phyloP scores from a whole-genome alignment of 352 stramenopile species.

The Pythium myriotylum region DNA sequence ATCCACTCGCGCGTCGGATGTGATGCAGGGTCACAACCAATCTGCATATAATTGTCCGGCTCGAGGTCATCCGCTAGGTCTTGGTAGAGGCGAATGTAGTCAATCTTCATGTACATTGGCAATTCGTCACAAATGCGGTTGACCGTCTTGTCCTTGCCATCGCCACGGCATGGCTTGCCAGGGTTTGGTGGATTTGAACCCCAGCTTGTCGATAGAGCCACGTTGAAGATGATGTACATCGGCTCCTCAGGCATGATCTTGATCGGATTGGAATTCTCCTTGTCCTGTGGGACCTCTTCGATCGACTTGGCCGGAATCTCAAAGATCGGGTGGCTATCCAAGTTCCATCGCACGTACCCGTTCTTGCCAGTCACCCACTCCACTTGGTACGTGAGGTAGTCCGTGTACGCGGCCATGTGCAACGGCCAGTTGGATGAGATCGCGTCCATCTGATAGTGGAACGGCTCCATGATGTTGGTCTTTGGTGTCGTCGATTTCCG shows the following conservation, averaged over 20 bases:
- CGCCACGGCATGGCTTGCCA: conserved; percentile 23
- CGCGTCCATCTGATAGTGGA: conserved; percentile 35
- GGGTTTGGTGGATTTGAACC: conserved; percentile 36
- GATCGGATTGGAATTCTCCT: conserved; percentile 19
- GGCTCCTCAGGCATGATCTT: conserved; percentile 58
- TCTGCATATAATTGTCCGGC: conserved; percentile 49
- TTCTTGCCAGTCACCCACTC: conserved; percentile 42
- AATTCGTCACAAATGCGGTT: conserved; percentile 33
- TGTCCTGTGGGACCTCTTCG: conserved; percentile 18
- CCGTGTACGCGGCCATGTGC: conserved; percentile 45
- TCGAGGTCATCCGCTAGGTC: conserved; percentile 41
- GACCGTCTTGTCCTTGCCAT: conserved; percentile 11
- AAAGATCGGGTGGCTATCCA: conserved; percentile 22
- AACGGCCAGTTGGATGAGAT: conserved; percentile 47
- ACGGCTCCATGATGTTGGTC: conserved; percentile 51
- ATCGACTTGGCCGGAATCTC: conserved; percentile 29
- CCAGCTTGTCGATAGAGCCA: conserved; percentile 74
- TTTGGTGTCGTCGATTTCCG: conserved; percentile 31
- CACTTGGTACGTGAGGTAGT: conserved; percentile 58
- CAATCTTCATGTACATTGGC: conserved; percentile 47
- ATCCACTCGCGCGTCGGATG: conserved; percentile 43
- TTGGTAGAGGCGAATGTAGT: conserved; percentile 38
- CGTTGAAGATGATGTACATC: conserved; percentile 89
- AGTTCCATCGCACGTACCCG: conserved; percentile 19
- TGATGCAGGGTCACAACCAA: conserved; percentile 55